A percentile compares a stretch with the other conserved stretches of the same genome.
Conservation (phyloP, 345 rosid genomes). For the Durio zibethinus region DNA sequence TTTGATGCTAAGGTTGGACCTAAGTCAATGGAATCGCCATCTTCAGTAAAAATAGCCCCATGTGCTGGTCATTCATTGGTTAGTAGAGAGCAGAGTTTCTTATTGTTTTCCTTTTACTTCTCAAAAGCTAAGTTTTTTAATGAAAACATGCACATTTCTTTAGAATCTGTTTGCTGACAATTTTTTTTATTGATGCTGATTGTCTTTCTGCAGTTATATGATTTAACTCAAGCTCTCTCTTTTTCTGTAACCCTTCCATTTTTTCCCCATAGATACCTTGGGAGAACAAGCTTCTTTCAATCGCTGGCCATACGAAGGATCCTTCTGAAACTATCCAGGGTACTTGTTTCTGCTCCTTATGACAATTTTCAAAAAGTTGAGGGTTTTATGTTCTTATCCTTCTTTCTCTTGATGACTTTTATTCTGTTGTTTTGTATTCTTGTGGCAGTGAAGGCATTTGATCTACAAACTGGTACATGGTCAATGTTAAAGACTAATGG, state of each 20-base stretch:
- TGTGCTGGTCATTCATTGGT: slow-evolving; percentile 99
- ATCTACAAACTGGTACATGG: slow-evolving; percentile 74
- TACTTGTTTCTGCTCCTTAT: slow-evolving; percentile 20
- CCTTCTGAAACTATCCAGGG: slow-evolving; percentile 88
- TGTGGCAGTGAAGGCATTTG: slow-evolving; percentile 79
- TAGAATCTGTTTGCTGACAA: slow-evolving; percentile 19
- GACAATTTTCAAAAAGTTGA: not conserved
- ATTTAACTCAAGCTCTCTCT: not conserved
- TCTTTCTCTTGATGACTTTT: not conserved
- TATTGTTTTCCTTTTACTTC: slow-evolving; percentile 15
- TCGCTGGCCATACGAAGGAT: slow-evolving; percentile 95
- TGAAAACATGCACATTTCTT: slow-evolving; percentile 17
- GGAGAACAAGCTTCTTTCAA: slow-evolving; percentile 84
- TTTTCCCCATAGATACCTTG: slow-evolving; percentile 63
- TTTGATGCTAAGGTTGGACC: slow-evolving; percentile 60
- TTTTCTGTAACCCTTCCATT: slow-evolving; percentile 5
- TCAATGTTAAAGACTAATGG: slow-evolving; percentile 90
- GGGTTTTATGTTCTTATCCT: not conserved
- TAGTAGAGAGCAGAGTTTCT: slow-evolving; percentile 30
- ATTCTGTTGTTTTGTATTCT: slow-evolving; percentile 8
- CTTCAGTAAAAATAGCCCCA: slow-evolving; percentile 49
- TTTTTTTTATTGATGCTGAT: slow-evolving; percentile 22
- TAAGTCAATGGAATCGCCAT: slow-evolving; percentile 50
- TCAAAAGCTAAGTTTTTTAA: slow-evolving; percentile 18
- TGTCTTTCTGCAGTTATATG: slow-evolving; percentile 16